Evolutionary conservation across 1,284 basidiomycete genomes (phyloP), one percentile per base, ranked within the genome.

Genomic region (Boletus semigastroideus): DNA sequence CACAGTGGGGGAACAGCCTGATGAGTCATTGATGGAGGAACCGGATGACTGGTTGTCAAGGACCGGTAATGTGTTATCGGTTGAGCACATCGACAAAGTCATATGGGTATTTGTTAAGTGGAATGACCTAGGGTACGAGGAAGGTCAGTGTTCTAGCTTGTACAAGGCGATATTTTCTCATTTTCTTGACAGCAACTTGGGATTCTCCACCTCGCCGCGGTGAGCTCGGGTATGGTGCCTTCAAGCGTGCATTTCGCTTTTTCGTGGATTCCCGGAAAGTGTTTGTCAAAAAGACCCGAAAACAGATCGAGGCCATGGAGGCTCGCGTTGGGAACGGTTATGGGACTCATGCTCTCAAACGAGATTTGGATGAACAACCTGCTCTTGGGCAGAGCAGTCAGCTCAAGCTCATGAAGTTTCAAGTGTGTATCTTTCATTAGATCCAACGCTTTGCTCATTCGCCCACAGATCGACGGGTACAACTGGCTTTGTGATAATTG

Each of bases 401-500:
- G 20, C 70, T 87, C 52, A 84, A 82, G 58, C 76, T 96, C 44
- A 92, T 94, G 90, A 82, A 83, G 22, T 96, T 94, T 72, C 92
- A 94, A 68, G 88, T 87, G 51, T 41, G 65, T 60, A 41, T 28
- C 25, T 34, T 42, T 41, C 19, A 20, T 46, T 36, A 42, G n/a
- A 47, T 22, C 31, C 19, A 28, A 22, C n/a, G 11, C 30, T 41
- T 30, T 50, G 16, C 50, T 57, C 27, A 67, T 42, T 10, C 39
- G 49, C 20, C 40, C 57, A 57, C 66, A 95, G 86, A 78, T 96
- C 22, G 87, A 94, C 47, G 95, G 96, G 6, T 85, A 98, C 56
- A 95, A 95, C 57, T 98, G 95, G 94, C 77, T 98, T 28, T 84
- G 84, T 55, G 81, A 86, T 62, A 94, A 96, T 60, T 94, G 94